Conservation (phyloP, 106 monocot species). For the Dendrobium chrysotoxum region DNA sequence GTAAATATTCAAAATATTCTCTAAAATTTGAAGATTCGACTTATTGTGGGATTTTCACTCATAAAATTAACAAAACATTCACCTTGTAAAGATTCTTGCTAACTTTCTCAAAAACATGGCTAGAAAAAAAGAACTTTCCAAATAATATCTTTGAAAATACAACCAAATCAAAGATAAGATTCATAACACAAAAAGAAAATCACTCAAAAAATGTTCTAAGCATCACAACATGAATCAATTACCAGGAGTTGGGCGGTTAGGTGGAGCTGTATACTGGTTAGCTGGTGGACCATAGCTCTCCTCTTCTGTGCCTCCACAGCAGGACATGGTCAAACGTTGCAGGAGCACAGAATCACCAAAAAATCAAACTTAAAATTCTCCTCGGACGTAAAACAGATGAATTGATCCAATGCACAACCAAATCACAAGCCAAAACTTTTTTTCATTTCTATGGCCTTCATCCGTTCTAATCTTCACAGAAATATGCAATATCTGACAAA, state of each 20-base stretch:
- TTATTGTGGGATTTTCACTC: no score
- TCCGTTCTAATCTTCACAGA: background rate
- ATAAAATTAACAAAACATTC: no score
- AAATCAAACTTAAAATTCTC: background rate
- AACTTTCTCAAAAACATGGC: no score
- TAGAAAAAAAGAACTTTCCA: background rate
- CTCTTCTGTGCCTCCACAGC: constrained; percentile 19
- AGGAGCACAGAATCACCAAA: background rate
- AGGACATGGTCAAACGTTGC: constrained; percentile 7
- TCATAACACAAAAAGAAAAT: background rate
- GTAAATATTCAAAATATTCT: no score
- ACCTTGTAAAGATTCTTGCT: no score
- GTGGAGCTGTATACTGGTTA: constrained; percentile 3
- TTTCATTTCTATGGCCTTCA: background rate
- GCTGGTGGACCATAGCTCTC: constrained; percentile 18
- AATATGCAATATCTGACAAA: background rate
- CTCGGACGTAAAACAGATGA: background rate
- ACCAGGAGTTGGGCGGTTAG: constrained; percentile 4
- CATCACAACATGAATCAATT: background rate
- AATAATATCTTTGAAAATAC: background rate
- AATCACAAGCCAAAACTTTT: background rate
- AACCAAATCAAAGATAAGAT: background rate
- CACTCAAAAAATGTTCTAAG: no score
- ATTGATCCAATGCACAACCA: background rate
- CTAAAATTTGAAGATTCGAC: no score